Base-by-base conservation (phyloP, 2,329 filamentous ascomycete genomes). In the Hymenoscyphus infarciens region DNA sequence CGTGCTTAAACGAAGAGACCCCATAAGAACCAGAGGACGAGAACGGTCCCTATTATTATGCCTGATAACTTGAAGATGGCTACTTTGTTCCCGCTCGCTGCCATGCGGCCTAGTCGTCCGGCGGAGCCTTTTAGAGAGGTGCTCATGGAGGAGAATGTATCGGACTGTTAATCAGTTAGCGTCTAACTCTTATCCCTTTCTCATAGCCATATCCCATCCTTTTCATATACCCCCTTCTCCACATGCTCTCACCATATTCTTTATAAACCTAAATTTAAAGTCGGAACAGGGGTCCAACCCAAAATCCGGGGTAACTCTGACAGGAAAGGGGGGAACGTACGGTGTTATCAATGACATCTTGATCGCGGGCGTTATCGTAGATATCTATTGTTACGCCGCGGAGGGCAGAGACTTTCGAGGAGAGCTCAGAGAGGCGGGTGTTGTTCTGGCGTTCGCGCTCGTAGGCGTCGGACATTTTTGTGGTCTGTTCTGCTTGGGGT, bases 381-480 rank as follows among this genome's bases (percentile, higher is more conserved):
- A 99, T 99, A 80, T 99, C 92, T 68, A 98, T 87, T 52, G 95
- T 99, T 58, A 99, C 92, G 76, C 90, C 91, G 73, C 94, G 92
- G 67, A 99, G 85, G 59, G 92, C 92, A 19, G 91, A 91, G 61
- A 98, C 93, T 80, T 99, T 99, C 68, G 87, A 84, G 16, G 90
- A 90, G 42, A 99, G 89, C 75, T 96, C 92, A 73, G 94, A 88
- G 62, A 99, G 90, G 71, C 94, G 92, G 69, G 91, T 87, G 79
- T 98, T 96, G 81, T 99, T 99, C 78, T 99, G 95, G 75, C 85
- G 83, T 79, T 92, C 88, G 75, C 88, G 88, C 79, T 91, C 88
- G 79, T 90, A 92, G 68, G 88, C 83, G 75, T 91, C 88, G 56
- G 88, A 88, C 88, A 91, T 91, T 76, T 68, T 56, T 49, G 42